Evolutionary conservation across 164 flowering plant genomes (phyloP).

Genomic region (Aristolochia californica): DNA sequence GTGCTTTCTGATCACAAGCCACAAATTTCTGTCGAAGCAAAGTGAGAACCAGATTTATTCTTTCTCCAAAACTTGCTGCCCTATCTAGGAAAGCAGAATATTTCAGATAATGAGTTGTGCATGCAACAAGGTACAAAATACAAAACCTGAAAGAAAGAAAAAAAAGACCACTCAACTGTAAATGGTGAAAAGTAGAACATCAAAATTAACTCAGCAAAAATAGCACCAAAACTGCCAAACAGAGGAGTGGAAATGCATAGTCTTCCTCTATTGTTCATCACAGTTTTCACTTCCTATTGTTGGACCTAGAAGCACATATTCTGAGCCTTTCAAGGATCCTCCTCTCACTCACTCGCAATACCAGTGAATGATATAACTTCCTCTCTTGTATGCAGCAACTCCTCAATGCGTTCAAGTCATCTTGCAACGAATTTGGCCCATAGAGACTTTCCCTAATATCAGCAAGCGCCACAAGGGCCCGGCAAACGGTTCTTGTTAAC

Average conservation of each 20-base stretch:
- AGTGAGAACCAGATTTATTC: no score
- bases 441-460: conserved; percentile 58
- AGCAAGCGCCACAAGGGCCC: conserved; percentile 60
- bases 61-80: no score
- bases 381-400: conserved; percentile 29
- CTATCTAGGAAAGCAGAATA: no score
- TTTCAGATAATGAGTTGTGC: no score
- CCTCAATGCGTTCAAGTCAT: conserved; percentile 35
- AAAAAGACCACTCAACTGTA: no score
- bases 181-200: no score
- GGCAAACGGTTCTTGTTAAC: conserved; percentile 38
- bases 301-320: conserved; percentile 27
- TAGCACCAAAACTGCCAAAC: neutral
- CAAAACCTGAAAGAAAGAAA: no score
- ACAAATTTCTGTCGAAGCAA: no score
- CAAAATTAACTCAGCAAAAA: no score
- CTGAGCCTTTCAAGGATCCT: conserved; percentile 56
- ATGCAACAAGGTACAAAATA: no score
- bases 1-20: no score
- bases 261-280: neutral
- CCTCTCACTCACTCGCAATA: conserved; percentile 73
- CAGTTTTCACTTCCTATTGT: conserved; percentile 2
- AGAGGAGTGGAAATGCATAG: neutral
- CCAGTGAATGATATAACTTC: conserved; percentile 58
- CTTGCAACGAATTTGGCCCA: conserved; percentile 38